Percentiles rank a stretch among this genome's conserved stretches.
Conservation (phyloP, 139 green algal genomes). For the Pedinophyceae sp. region DNA sequence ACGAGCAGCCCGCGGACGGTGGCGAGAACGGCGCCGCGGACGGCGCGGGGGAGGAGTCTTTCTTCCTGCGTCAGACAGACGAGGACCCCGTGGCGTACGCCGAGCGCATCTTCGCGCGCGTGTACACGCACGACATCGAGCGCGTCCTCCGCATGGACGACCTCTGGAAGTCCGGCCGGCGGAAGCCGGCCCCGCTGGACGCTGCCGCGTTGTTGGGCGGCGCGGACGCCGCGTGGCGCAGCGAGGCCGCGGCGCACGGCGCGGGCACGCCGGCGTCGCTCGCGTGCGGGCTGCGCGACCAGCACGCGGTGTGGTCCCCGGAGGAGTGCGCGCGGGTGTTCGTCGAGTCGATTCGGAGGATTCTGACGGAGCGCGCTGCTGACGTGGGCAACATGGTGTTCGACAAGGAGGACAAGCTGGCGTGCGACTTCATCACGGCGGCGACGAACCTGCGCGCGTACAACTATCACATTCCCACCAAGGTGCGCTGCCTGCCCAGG, state of each 20-base stretch:
- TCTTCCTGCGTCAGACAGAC: constrained; percentile 17
- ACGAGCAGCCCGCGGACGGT: constrained; percentile 8
- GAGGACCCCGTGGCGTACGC: constrained; percentile 45
- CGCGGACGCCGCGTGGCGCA: constrained; percentile 35
- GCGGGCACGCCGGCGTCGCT: too few species aligned
- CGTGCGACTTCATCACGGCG: constrained; percentile 84
- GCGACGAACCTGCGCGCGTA: constrained; percentile 65
- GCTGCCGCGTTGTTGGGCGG: constrained; percentile 22
- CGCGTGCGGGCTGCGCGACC: constrained; percentile 32
- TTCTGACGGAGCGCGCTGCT: constrained; percentile 13
- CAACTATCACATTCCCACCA: constrained; percentile 66
- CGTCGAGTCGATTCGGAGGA: constrained; percentile 33
- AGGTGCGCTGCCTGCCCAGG: too few species aligned
- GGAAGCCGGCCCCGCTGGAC: not conserved
- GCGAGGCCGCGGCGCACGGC: too few species aligned
- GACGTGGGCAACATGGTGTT: constrained; percentile 18
- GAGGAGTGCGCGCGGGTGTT: constrained; percentile 55
- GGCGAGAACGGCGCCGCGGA: not conserved
- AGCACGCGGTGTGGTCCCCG: constrained; percentile 30
- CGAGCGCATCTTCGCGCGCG: constrained; percentile 42
- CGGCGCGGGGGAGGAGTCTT: constrained; percentile 1
- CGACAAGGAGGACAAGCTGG: constrained; percentile 83
- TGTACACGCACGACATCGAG: constrained; percentile 52
- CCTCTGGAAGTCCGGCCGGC: constrained; percentile 17
- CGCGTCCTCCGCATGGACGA: constrained; percentile 46